These are phyloP conservation scores for Aureobasidium namibiae DNA, from an alignment of 2,329 filamentous ascomycete genomes.

Conservation along the genomic window DNA sequence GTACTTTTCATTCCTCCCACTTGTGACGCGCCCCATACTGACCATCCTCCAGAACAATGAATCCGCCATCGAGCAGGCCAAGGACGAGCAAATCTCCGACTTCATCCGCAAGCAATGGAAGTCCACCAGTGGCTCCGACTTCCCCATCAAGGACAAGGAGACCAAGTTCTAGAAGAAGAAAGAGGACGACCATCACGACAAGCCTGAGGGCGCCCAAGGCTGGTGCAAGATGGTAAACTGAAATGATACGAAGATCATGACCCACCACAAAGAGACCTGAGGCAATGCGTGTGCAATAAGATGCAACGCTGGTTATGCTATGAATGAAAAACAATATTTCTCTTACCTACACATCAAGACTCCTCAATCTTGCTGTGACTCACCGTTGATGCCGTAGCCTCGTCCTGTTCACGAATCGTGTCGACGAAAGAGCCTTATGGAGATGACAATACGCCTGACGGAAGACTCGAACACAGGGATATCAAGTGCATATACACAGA, in stretches of 20 bases:
- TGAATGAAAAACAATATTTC: neutral
- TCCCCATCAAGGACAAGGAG: constrained; percentile 64
- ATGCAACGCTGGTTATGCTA: neutral
- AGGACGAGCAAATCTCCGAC: constrained; percentile 70
- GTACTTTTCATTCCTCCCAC: neutral
- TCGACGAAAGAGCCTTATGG: no score
- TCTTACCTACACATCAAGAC: neutral
- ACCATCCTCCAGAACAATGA: constrained; percentile 50
- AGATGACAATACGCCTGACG: no score
- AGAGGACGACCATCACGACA: neutral
- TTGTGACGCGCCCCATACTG: neutral
- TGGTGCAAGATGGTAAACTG: neutral
- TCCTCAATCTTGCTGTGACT: neutral
- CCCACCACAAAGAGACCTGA: neutral
- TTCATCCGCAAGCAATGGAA: constrained; percentile 65
- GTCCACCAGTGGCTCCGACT: constrained; percentile 55
- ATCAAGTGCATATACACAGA: no score
- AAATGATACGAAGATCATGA: constrained; percentile 1
- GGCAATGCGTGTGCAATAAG: neutral
- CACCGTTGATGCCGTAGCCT: neutral
- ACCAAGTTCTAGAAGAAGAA: constrained; percentile 21
- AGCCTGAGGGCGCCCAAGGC: neutral
- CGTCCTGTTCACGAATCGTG: neutral
- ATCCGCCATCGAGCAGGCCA: constrained; percentile 67
- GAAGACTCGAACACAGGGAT: no score